These are phyloP conservation scores for Cladosporium phlei DNA, from an alignment of 2,329 filamentous ascomycete species.

Conservation along the genomic window DNA sequence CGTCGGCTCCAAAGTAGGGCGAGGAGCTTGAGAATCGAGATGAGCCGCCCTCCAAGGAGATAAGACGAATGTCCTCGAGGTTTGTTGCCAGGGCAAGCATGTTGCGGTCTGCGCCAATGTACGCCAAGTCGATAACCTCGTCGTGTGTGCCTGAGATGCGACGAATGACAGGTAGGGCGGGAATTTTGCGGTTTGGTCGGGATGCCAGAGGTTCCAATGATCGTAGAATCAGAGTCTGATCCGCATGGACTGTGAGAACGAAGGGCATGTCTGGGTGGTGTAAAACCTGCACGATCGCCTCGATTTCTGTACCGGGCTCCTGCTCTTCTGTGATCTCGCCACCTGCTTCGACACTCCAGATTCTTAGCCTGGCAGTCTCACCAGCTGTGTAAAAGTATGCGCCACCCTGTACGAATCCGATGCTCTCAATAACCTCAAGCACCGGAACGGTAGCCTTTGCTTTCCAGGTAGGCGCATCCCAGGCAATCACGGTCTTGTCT, in stretches of 20 bases:
- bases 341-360: slow-evolving; percentile 77
- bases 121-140: slow-evolving; percentile 92
- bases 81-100: slow-evolving; percentile 89
- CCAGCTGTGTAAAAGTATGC: slow-evolving; percentile 77
- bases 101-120: slow-evolving; percentile 73
- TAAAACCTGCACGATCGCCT: slow-evolving; percentile 68
- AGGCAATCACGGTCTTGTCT: slow-evolving; percentile 91
- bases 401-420: slow-evolving; percentile 70
- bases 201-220: slow-evolving; percentile 45
- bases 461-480: slow-evolving; percentile 85
- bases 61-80: slow-evolving; percentile 83
- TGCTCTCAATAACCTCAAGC: slow-evolving; percentile 78
- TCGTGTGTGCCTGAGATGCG: slow-evolving; percentile 95
- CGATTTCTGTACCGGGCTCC: slow-evolving; percentile 53
- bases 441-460: slow-evolving; percentile 73
- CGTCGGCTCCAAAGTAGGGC: slow-evolving; percentile 80
- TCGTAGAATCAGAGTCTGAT: slow-evolving; percentile 81
- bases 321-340: slow-evolving; percentile 76
- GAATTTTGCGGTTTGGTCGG: slow-evolving; percentile 16
- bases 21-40: slow-evolving; percentile 22
- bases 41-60: slow-evolving; percentile 50
- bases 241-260: slow-evolving; percentile 77
- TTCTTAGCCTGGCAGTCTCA: slow-evolving; percentile 71
- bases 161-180: slow-evolving; percentile 57
- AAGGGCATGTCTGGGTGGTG: slow-evolving; percentile 62